Evolutionary conservation across 768 basidiomycete species (phyloP).

Genomic region (Mycena galopus): DNA sequence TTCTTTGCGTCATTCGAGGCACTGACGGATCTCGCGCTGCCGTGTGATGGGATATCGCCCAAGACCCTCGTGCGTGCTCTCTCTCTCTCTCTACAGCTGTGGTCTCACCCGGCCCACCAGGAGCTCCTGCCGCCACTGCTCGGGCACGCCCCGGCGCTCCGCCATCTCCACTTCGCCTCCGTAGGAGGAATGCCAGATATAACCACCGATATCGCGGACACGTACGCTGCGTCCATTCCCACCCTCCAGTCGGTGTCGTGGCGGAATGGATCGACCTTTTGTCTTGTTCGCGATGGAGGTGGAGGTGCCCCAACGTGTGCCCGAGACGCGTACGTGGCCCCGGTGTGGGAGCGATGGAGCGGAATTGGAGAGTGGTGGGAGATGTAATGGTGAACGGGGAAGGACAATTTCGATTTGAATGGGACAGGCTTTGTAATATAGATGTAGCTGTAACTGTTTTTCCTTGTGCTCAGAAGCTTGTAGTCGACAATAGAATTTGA

Average conservation of each 20-base stretch:
- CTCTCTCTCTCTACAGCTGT: background rate
- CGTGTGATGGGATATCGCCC: background rate
- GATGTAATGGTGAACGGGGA: too few relatives aligned
- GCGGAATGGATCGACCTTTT: background rate
- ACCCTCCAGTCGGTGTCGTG: background rate
- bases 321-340: background rate
- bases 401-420: too few relatives aligned
- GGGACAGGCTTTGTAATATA: too few relatives aligned
- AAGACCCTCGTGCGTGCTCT: background rate
- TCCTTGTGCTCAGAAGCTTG: too few relatives aligned
- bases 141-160: background rate
- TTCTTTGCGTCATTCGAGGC: background rate
- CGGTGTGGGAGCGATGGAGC: background rate
- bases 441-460: too few relatives aligned
- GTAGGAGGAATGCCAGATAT: too few relatives aligned
- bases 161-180: background rate
- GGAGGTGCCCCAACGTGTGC: background rate
- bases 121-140: background rate
- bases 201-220: background rate
- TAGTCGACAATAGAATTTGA: too few relatives aligned
- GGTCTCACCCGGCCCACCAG: background rate
- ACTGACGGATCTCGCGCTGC: background rate
- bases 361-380: background rate
- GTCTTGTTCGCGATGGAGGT: background rate
- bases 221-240: background rate